phyloP scores from a whole-genome alignment of 1,284 basidiomycete species.

The Athelia psychrophila region DNA sequence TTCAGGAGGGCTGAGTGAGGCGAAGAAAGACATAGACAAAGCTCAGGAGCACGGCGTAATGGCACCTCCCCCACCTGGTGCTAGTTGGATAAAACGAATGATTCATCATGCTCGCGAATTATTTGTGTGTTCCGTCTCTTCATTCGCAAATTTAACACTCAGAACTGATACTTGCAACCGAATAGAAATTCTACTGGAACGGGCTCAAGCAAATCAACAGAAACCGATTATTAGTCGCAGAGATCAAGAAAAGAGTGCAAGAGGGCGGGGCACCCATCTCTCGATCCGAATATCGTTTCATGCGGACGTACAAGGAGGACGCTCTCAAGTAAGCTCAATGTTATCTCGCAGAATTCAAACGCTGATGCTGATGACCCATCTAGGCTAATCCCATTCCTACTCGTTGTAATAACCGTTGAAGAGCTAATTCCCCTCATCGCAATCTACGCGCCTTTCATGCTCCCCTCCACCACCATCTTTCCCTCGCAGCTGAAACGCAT shows the following conservation, averaged over 20 bases:
- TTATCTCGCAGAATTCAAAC: conserved; percentile 1
- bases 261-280: conserved; percentile 56
- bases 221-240: conserved; percentile 50
- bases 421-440: conserved; percentile 84
- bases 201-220: conserved; percentile 69
- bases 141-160: background rate
- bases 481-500: conserved; percentile 79
- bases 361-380: conserved; percentile 4
- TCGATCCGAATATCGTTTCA: conserved; percentile 64
- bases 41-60: conserved; percentile 69
- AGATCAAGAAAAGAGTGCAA: conserved; percentile 52
- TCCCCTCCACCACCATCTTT: conserved; percentile 87
- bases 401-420: conserved; percentile 75
- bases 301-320: conserved; percentile 61
- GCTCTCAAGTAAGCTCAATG: conserved; percentile 51
- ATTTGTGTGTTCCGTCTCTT: conserved; percentile 44
- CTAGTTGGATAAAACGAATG: conserved; percentile 51
- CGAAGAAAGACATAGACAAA: conserved; percentile 60
- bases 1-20: conserved; percentile 38
- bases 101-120: conserved; percentile 69
- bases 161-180: conserved; percentile 7
- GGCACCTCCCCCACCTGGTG: conserved; percentile 56
- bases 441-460: conserved; percentile 80
- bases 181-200: conserved; percentile 75
- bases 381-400: conserved; percentile 79